These are phyloP conservation scores for Starmerella potacharoeniae DNA, from an alignment of 805 yeast genomes.

Conservation along the genomic window DNA sequence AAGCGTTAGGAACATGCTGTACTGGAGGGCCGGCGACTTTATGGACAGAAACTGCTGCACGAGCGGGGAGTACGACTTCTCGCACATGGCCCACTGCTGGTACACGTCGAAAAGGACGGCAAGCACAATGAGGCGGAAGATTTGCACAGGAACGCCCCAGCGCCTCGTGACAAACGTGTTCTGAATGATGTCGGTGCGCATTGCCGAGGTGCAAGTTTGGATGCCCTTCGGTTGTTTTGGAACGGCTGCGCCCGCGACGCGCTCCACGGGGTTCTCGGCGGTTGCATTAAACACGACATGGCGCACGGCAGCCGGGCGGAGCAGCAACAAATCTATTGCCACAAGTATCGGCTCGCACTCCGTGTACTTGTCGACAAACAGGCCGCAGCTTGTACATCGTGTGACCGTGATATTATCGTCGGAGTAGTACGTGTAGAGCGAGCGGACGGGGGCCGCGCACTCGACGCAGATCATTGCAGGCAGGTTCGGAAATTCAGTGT, in stretches of 20 bases:
- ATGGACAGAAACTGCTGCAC: slow-evolving; percentile 22
- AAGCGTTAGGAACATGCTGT: slow-evolving; percentile 29
- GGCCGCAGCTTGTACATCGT: slow-evolving; percentile 58
- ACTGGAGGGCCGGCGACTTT: slow-evolving; percentile 30
- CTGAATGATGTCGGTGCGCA: background rate
- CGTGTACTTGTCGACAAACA: slow-evolving; percentile 78
- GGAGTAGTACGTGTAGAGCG: slow-evolving; percentile 61
- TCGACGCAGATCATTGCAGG: slow-evolving; percentile 73
- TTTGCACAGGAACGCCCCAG: slow-evolving; percentile 1
- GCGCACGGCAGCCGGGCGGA: slow-evolving; percentile 69
- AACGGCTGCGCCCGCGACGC: background rate
- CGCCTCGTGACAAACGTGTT: background rate
- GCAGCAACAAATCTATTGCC: slow-evolving; percentile 67
- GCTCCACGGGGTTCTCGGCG: slow-evolving; percentile 4
- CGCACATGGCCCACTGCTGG: slow-evolving; percentile 84
- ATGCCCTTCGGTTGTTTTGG: no score
- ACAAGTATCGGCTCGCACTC: slow-evolving; percentile 79
- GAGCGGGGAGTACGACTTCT: slow-evolving; percentile 35
- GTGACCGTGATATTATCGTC: slow-evolving; percentile 70
- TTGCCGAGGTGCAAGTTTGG: background rate
- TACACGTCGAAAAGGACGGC: slow-evolving; percentile 77
- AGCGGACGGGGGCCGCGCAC: slow-evolving; percentile 55
- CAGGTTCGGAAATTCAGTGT: background rate
- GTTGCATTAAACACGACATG: slow-evolving; percentile 72
- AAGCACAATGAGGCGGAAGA: slow-evolving; percentile 35